Evolutionary conservation across 441 rosid genomes (phyloP).

Genomic region (Eutrema salsugineum): DNA sequence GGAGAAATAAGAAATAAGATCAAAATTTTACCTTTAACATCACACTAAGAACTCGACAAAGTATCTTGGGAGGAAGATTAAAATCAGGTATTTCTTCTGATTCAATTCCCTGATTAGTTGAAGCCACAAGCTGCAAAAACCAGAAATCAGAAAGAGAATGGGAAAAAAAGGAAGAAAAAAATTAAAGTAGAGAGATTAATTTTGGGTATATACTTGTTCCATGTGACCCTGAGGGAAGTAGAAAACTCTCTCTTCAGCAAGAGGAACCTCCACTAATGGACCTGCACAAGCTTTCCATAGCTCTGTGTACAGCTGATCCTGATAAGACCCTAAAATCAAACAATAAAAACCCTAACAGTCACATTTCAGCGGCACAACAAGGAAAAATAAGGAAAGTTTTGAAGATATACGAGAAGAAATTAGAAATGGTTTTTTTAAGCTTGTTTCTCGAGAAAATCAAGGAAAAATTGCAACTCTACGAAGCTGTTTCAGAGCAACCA

Average conservation of each 20-base stretch:
- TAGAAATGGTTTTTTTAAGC: not conserved
- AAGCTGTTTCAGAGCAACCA: constrained; percentile 3
- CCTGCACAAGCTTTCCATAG: constrained; percentile 97
- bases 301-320: constrained; percentile 65
- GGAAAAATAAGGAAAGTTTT: not conserved
- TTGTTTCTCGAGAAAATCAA: not conserved
- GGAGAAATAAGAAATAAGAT: not conserved
- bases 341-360: constrained; percentile 1
- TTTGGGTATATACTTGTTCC: constrained; percentile 62
- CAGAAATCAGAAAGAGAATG: constrained; percentile 19
- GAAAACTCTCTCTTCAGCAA: constrained; percentile 62
- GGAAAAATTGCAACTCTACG: not conserved
- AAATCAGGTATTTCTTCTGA: constrained; percentile 48
- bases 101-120: constrained; percentile 70
- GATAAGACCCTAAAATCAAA: constrained; percentile 30
- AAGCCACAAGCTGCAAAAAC: constrained; percentile 72
- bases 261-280: constrained; percentile 82
- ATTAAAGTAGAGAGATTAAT: not conserved
- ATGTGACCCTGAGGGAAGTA: constrained; percentile 96
- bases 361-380: not conserved
- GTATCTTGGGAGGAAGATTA: constrained; percentile 76
- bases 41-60: constrained; percentile 67
- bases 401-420: not conserved
- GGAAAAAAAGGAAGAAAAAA: not conserved
- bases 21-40: constrained; percentile 46